Conservation (phyloP, 495 filamentous ascomycete species). For the Penicillium waksmanii region DNA sequence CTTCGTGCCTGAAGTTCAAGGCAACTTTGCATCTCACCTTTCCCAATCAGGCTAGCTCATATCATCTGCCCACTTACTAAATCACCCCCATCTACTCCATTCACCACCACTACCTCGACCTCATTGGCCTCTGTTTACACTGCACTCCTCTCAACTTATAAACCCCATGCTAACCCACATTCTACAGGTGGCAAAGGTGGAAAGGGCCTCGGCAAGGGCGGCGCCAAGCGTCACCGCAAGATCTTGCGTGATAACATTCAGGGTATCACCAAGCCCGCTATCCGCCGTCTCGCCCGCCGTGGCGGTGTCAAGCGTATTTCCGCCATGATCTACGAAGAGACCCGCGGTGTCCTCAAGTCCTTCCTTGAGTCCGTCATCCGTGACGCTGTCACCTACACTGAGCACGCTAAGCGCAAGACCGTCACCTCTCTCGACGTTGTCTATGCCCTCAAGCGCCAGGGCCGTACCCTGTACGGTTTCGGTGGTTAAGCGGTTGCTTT, state of each 20-base stretch:
- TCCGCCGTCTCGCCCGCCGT: constrained; percentile 67
- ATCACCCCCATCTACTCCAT: not conserved
- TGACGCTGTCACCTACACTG: constrained; percentile 97
- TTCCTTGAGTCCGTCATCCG: constrained; percentile 74
- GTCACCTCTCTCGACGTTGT: constrained; percentile 95
- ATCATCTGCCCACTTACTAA: not conserved
- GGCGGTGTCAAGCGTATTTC: constrained; percentile 69
- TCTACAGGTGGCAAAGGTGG: constrained; percentile 86
- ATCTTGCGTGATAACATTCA: constrained; percentile 99
- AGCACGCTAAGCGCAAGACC: constrained; percentile 97
- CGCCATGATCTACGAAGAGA: constrained; percentile 73
- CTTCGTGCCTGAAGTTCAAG: not conserved
- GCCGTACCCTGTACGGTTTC: constrained; percentile 97
- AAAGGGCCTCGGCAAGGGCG: constrained; percentile 83
- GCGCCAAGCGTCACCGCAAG: constrained; percentile 99
- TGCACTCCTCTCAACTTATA: not conserved
- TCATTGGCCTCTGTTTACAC: not conserved
- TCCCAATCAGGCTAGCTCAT: constrained; percentile 11
- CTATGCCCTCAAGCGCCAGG: constrained; percentile 93
- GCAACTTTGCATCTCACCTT: constrained; percentile 10
- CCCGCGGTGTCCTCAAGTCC: constrained; percentile 67
- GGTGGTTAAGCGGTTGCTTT: constrained; percentile 72
- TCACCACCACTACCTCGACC: not conserved
- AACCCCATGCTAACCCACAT: constrained; percentile 27
- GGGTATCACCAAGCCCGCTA: constrained; percentile 74